A percentile compares a stretch with the other conserved stretches of the same genome.
Conservation (phyloP, 768 basidiomycete species). For the Panellus pusillus region DNA sequence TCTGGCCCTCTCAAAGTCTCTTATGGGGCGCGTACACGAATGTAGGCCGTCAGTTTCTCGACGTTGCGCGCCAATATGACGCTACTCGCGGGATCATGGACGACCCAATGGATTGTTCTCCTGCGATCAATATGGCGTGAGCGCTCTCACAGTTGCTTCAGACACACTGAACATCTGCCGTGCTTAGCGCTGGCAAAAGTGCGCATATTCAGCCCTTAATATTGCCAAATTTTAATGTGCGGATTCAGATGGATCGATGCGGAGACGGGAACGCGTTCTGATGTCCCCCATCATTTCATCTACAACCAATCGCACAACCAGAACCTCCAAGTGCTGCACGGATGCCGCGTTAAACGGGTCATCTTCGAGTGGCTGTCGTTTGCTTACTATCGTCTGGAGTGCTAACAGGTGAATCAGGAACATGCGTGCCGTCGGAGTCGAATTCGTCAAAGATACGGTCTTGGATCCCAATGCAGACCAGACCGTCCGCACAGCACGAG, state of each 20-base stretch:
- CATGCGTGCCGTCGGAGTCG: slow-evolving; percentile 28
- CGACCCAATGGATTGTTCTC: slow-evolving; percentile 31
- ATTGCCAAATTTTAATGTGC: not conserved
- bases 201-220: not conserved
- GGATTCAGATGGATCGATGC: slow-evolving; percentile 38
- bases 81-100: slow-evolving; percentile 31
- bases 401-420: slow-evolving; percentile 7
- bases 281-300: slow-evolving; percentile 34
- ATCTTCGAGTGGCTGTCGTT: slow-evolving; percentile 27
- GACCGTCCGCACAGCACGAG: slow-evolving; percentile 23
- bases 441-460: slow-evolving; percentile 28
- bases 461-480: slow-evolving; percentile 25
- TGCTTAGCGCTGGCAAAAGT: slow-evolving; percentile 12
- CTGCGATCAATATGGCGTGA: slow-evolving; percentile 33
- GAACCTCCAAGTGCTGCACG: slow-evolving; percentile 26
- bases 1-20: slow-evolving; percentile 42
- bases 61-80: slow-evolving; percentile 37
- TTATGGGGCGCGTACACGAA: slow-evolving; percentile 34
- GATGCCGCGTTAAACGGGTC: slow-evolving; percentile 28
- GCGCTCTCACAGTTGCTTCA: slow-evolving; percentile 1
- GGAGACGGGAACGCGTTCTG: slow-evolving; percentile 39
- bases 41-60: slow-evolving; percentile 39
- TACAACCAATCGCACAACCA: slow-evolving; percentile 29
- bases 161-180: not conserved
- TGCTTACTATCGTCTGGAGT: not conserved